Evolutionary conservation across 164 flowering plant species (phyloP), one percentile per base, ranked within the genome.

Genomic region (Tinospora cordifolia): DNA sequence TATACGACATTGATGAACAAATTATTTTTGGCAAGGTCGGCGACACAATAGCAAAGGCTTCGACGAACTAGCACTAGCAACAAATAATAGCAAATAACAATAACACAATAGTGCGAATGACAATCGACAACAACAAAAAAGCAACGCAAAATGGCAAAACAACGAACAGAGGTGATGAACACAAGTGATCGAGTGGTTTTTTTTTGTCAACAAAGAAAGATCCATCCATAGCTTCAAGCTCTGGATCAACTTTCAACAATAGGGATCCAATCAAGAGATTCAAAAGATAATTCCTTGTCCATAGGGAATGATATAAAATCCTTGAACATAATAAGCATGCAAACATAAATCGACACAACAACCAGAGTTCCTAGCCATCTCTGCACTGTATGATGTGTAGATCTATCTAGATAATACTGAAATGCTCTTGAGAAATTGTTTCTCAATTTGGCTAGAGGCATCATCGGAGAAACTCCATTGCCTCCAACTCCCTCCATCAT

Each of bases 401-500:
- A 76, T 75, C 77, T 81, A 63, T 84, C 87, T 40, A 84, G 68
- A 68, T 82, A 84, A 51, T 77, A 78, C 79, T 79, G 87, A 62
- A 81, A 92, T 36, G 77, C 72, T 82, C 82, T 85, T 63, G 84
- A 85, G 14, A 76, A 72, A 62, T 89, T 85, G 44, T 76, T 76
- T 66, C 79, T 75, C 87, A 86, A 79, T 75, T 89, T 83, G 57
- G 75, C 71, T 59, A 87, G 70, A 24, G 92, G 84, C n/a, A 86
- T 71, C 63, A 80, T 80, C 0, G 81, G 80, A 8, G 88, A 74
- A 54, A 81, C 81, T 69, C 76, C 73, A 34, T 78, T 82, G 34
- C 82, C 89, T 58, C 87, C 90, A 67, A 72, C 44, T 70, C 88
- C 87, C 73, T 88, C 96, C 93, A 90, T 90, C 6, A 38, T 39